Conservation (phyloP, 805 yeast genomes). For the Sugiyamaella americana region DNA sequence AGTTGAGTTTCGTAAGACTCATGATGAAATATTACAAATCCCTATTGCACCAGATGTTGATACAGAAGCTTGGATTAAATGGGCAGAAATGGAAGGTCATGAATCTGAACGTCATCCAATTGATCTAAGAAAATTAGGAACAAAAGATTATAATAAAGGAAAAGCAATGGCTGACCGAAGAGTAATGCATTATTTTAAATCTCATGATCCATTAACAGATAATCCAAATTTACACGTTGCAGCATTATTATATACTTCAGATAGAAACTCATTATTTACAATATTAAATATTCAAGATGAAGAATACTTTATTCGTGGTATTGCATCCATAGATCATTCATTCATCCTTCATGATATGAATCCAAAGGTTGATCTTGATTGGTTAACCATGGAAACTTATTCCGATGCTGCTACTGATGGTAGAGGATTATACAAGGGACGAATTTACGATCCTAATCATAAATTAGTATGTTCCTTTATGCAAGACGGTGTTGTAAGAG, state of each 20-base stretch:
- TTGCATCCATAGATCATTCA: constrained; percentile 30
- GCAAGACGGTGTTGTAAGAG: constrained; percentile 23
- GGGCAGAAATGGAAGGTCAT: constrained; percentile 14
- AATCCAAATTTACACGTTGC: constrained; percentile 27
- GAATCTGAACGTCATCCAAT: constrained; percentile 25
- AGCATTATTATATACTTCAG: constrained; percentile 29
- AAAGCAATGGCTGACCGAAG: constrained; percentile 19
- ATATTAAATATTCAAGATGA: constrained; percentile 25
- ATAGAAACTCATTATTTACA: constrained; percentile 31
- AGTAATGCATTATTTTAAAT: constrained; percentile 25
- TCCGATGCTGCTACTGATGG: constrained; percentile 26
- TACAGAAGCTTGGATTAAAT: constrained; percentile 19
- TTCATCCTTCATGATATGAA: constrained; percentile 27
- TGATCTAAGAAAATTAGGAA: constrained; percentile 28
- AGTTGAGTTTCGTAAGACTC: constrained; percentile 12
- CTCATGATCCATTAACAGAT: constrained; percentile 18
- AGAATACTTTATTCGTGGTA: constrained; percentile 12
- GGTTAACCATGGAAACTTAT: constrained; percentile 29
- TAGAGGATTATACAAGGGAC: constrained; percentile 30
- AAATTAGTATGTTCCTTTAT: constrained; percentile 26
- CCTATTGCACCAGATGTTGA: constrained; percentile 28
- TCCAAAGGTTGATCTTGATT: constrained; percentile 20
- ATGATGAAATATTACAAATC: constrained; percentile 12
- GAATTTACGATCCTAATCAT: constrained; percentile 22
- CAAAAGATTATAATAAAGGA: constrained; percentile 18